These are phyloP conservation scores for Leucosporidium yakuticum DNA, from an alignment of 768 basidiomycete genomes.

Conservation along the genomic window DNA sequence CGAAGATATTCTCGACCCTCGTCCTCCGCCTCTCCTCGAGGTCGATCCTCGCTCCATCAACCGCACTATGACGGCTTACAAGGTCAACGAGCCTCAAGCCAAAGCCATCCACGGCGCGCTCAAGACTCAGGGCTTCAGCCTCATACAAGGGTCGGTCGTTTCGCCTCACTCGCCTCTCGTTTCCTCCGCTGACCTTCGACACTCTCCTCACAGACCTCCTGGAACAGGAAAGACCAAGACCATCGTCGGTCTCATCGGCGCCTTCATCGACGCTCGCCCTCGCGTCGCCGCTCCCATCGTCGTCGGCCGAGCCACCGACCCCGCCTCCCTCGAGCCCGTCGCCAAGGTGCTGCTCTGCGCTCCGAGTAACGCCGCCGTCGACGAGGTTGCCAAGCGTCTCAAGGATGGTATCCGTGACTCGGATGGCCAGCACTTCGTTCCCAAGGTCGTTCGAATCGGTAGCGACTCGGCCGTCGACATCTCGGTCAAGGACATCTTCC, in stretches of 20 bases:
- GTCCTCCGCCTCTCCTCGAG: conserved; percentile 49
- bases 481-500: conserved; percentile 73
- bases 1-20: conserved; percentile 63
- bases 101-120: conserved; percentile 74
- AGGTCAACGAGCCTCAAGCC: conserved; percentile 91
- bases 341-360: conserved; percentile 86
- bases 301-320: conserved; percentile 48
- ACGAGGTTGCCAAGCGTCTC: conserved; percentile 84
- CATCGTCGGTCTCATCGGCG: conserved; percentile 86
- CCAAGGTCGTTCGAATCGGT: conserved; percentile 88
- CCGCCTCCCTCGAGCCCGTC: conserved; percentile 49
- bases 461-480: conserved; percentile 65
- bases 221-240: conserved; percentile 99
- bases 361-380: conserved; percentile 96
- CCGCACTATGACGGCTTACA: conserved; percentile 61
- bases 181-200: neutral
- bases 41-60: conserved; percentile 54
- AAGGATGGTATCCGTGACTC: conserved; percentile 66
- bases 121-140: conserved; percentile 60
- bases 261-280: conserved; percentile 52
- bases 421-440: conserved; percentile 52
- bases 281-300: conserved; percentile 45
- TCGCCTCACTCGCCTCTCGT: neutral
- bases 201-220: conserved; percentile 62
- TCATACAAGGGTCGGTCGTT: conserved; percentile 80